phyloP scores from a whole-genome alignment of 2,329 filamentous ascomycete genomes.

The Arthrobotrys sphaeroides region DNA sequence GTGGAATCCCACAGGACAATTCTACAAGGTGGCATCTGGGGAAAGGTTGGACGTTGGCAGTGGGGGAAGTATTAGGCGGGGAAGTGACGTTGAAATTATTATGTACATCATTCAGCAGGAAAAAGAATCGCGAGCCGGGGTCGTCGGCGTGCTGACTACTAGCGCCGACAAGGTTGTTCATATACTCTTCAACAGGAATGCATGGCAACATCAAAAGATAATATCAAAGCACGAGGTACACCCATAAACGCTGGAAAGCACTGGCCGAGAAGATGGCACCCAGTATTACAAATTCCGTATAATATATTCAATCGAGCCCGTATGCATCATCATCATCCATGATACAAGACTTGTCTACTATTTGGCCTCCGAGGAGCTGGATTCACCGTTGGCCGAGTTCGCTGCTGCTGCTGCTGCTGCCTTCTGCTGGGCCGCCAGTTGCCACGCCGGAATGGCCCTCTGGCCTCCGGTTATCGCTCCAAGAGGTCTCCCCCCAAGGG shows the following conservation, averaged over 20 bases:
- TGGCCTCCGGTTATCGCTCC: constrained; percentile 51
- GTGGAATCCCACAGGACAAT: background rate
- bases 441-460: constrained; percentile 66
- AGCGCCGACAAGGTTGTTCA: constrained; percentile 22
- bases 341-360: background rate
- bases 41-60: background rate
- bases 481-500: constrained; percentile 55
- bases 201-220: constrained; percentile 34
- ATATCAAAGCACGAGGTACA: constrained; percentile 37
- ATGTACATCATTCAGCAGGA: constrained; percentile 32
- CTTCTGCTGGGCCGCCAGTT: constrained; percentile 63
- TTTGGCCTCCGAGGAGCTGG: constrained; percentile 36
- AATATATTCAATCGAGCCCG: constrained; percentile 31
- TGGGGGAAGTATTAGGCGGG: background rate
- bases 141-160: constrained; percentile 1
- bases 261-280: constrained; percentile 2
- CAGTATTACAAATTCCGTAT: constrained; percentile 31
- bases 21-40: background rate
- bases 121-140: constrained; percentile 16
- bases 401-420: constrained; percentile 58
- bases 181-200: constrained; percentile 30
- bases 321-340: too few relatives aligned
- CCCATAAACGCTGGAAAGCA: constrained; percentile 50
- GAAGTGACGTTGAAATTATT: background rate
- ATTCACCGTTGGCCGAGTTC: constrained; percentile 31